These are phyloP conservation scores for Aegilops speltoides DNA, from an alignment of 176 grass and related monocot genomes.

Conservation along the genomic window DNA sequence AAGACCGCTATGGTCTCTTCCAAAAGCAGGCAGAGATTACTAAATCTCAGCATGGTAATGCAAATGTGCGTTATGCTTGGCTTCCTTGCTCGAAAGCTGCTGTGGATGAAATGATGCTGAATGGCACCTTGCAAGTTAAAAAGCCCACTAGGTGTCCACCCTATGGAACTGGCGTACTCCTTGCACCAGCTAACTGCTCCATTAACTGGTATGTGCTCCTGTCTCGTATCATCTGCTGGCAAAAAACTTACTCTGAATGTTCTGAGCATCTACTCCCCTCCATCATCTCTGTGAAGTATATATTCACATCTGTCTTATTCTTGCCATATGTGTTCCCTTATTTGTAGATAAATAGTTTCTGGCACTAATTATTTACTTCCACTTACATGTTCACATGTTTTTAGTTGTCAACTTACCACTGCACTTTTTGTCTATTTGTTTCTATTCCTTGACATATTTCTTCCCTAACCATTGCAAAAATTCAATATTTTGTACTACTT, in stretches of 20 bases:
- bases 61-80: slow-evolving; percentile 97
- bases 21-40: slow-evolving; percentile 59
- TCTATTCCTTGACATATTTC: slow-evolving; percentile 25
- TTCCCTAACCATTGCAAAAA: slow-evolving; percentile 30
- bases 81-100: slow-evolving; percentile 69
- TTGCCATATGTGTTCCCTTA: neutral
- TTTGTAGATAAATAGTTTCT: slow-evolving; percentile 17
- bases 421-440: slow-evolving; percentile 6
- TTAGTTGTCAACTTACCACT: slow-evolving; percentile 20
- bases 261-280: neutral
- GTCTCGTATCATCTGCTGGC: neutral
- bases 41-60: slow-evolving; percentile 53
- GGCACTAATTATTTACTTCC: neutral
- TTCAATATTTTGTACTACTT: slow-evolving; percentile 51
- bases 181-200: slow-evolving; percentile 69
- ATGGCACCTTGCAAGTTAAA: slow-evolving; percentile 46
- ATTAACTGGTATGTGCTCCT: slow-evolving; percentile 73
- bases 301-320: neutral
- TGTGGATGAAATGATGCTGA: slow-evolving; percentile 75
- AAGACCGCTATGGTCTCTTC: slow-evolving; percentile 61
- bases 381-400: neutral
- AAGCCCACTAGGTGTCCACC: slow-evolving; percentile 44
- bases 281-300: neutral
- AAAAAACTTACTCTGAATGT: neutral
- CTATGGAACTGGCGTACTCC: slow-evolving; percentile 71